Evolutionary conservation across 108 stramenopile genomes (phyloP).

Genomic region (Nitzschia sp.): DNA sequence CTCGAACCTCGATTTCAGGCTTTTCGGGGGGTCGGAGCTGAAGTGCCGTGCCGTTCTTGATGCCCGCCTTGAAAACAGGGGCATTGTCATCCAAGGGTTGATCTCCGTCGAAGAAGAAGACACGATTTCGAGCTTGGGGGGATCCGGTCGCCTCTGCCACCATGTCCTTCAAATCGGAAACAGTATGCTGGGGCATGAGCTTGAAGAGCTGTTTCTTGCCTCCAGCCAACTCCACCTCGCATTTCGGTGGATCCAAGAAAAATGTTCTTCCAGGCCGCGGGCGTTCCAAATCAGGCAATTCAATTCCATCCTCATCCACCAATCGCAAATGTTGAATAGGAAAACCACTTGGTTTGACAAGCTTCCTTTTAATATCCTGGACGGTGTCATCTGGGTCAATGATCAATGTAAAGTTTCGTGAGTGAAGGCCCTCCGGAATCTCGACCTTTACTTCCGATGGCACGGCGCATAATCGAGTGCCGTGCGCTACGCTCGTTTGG

Average conservation of each 20-base stretch:
- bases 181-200: slow-evolving; percentile 16
- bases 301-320: slow-evolving; percentile 16
- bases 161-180: slow-evolving; percentile 28
- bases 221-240: slow-evolving; percentile 3
- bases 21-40: background rate
- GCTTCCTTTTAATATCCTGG: slow-evolving; percentile 23
- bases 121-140: slow-evolving; percentile 22
- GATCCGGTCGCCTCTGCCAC: slow-evolving; percentile 20
- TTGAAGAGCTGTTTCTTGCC: slow-evolving; percentile 10
- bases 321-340: slow-evolving; percentile 18
- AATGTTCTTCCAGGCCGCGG: background rate
- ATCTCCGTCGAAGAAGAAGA: slow-evolving; percentile 31
- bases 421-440: slow-evolving; percentile 21
- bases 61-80: slow-evolving; percentile 10
- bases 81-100: slow-evolving; percentile 14
- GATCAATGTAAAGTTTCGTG: slow-evolving; percentile 11
- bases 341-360: slow-evolving; percentile 18
- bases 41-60: slow-evolving; percentile 1
- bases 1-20: background rate
- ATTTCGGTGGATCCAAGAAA: slow-evolving; percentile 1
- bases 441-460: slow-evolving; percentile 1
- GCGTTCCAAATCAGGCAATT: background rate
- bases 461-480: background rate
- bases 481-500: background rate
- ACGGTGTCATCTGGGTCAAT: slow-evolving; percentile 25